A percentile compares a stretch with the other conserved stretches of the same genome.
phyloP scores from a whole-genome alignment of 495 filamentous ascomycete species.

The Talaromyces thailandensis region DNA sequence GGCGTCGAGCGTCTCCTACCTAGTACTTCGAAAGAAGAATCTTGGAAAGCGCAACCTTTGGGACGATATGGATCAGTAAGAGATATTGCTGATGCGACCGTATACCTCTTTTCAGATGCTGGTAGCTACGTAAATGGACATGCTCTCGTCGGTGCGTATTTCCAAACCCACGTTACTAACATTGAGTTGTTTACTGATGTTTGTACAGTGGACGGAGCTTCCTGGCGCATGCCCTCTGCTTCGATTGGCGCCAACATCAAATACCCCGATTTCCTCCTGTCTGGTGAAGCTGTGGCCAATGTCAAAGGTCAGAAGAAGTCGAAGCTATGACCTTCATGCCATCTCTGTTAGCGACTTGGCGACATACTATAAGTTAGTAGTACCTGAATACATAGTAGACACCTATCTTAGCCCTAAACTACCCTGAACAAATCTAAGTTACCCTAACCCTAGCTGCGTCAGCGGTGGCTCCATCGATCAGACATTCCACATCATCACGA shows the following conservation, averaged over 20 bases:
- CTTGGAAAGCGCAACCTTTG: slow-evolving; percentile 45
- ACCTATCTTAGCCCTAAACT: no score
- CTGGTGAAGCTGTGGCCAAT: slow-evolving; percentile 42
- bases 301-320: slow-evolving; percentile 53
- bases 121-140: slow-evolving; percentile 79
- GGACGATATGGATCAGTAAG: slow-evolving; percentile 75
- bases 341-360: no score
- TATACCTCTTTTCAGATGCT: slow-evolving; percentile 75
- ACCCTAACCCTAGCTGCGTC: neutral
- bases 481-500: neutral
- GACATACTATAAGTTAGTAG: no score
- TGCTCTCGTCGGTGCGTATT: slow-evolving; percentile 51
- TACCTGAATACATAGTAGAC: neutral
- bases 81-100: slow-evolving; percentile 88
- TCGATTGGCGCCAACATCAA: slow-evolving; percentile 34
- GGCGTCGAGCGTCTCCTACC: slow-evolving; percentile 36
- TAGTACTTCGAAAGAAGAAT: slow-evolving; percentile 20
- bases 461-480: neutral
- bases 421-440: neutral
- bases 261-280: slow-evolving; percentile 60
- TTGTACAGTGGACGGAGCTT: slow-evolving; percentile 33
- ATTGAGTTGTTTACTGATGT: slow-evolving; percentile 4
- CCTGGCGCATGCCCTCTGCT: slow-evolving; percentile 30
- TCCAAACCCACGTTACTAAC: neutral
- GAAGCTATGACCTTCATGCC: slow-evolving; percentile 41